A percentile compares a stretch with the other conserved stretches of the same genome.
phyloP scores from a whole-genome alignment of 345 rosid species.

The Citrus mangshanensis region DNA sequence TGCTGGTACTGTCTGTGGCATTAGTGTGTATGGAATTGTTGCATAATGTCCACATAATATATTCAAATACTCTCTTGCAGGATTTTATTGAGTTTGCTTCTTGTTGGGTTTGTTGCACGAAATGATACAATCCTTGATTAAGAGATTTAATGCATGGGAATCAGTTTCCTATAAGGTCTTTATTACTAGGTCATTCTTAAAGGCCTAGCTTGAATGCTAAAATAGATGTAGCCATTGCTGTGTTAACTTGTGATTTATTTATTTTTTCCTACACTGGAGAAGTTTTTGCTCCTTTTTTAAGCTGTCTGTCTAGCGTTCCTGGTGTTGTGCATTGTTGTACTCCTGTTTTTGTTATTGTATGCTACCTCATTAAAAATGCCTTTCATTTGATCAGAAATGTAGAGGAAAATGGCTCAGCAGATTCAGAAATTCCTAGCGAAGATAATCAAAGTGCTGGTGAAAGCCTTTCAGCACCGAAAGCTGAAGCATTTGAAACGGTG shows the following conservation, averaged over 20 bases:
- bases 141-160: background rate
- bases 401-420: constrained; percentile 49
- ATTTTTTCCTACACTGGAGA: background rate
- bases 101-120: background rate
- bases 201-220: background rate
- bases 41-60: background rate
- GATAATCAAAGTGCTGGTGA: constrained; percentile 48
- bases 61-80: background rate
- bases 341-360: background rate
- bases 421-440: constrained; percentile 50
- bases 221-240: background rate
- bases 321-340: constrained; percentile 1
- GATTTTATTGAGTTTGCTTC: background rate
- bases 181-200: background rate
- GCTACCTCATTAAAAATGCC: background rate
- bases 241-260: background rate
- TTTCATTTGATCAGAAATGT: constrained; percentile 46
- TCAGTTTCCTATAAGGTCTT: background rate
- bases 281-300: background rate
- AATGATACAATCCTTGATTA: background rate
- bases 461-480: constrained; percentile 45
- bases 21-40: background rate
- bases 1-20: background rate
- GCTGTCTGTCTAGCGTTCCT: background rate
- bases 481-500: constrained; percentile 49